Conservation (phyloP, 2,329 filamentous ascomycete genomes). For the Phaeomoniella chlamydospora region DNA sequence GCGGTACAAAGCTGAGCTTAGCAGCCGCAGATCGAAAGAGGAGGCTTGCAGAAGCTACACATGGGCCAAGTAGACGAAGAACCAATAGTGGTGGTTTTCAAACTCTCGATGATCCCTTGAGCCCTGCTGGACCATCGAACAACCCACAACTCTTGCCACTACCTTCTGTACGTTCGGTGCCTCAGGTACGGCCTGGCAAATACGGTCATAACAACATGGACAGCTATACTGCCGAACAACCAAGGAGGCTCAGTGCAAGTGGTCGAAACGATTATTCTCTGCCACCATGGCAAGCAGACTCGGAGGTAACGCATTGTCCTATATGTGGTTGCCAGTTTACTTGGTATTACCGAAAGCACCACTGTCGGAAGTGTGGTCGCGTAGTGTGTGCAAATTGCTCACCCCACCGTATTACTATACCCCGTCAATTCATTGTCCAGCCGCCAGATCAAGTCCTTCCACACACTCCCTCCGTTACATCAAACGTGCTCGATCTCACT, state of each 20-base stretch:
- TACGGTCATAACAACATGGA: constrained; percentile 5
- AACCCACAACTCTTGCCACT: constrained; percentile 13
- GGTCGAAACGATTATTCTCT: constrained; percentile 36
- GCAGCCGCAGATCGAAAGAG: constrained; percentile 23
- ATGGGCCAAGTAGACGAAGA: constrained; percentile 14
- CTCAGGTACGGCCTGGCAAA: constrained; percentile 2
- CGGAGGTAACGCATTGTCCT: constrained; percentile 66
- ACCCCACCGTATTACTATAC: constrained; percentile 88
- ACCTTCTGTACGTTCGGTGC: constrained; percentile 4
- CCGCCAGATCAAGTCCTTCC: constrained; percentile 47
- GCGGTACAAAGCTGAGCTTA: background rate
- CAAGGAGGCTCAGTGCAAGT: constrained; percentile 4
- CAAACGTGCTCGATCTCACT: constrained; percentile 34
- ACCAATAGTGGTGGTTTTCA: constrained; percentile 9
- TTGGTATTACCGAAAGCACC: constrained; percentile 79
- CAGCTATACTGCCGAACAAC: constrained; percentile 5
- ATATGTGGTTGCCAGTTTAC: constrained; percentile 71
- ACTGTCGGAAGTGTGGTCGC: constrained; percentile 90
- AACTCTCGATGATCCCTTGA: constrained; percentile 5
- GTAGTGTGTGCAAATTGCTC: constrained; percentile 86
- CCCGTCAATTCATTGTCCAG: constrained; percentile 80
- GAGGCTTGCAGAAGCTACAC: constrained; percentile 21
- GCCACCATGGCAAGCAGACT: constrained; percentile 79
- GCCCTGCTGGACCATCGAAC: constrained; percentile 13
- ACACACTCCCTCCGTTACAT: no score